A percentile compares a stretch with the other conserved stretches of the same genome.
Conservation (phyloP, 768 basidiomycete genomes). For the Austroboletus festivus region DNA sequence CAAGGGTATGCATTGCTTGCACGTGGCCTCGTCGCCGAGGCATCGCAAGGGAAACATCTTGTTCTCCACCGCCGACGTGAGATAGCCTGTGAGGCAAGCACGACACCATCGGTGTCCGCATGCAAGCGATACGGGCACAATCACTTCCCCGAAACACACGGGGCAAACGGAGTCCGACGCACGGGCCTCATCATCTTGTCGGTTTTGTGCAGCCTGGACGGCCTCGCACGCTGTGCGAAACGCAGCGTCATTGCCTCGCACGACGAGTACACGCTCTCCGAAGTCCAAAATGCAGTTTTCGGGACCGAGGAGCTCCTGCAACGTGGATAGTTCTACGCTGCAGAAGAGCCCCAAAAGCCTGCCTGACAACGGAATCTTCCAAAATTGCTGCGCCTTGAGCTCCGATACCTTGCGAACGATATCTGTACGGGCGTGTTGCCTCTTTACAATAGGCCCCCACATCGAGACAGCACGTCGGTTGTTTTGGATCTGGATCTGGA, state of each 20-base stretch:
- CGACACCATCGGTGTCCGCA: slow-evolving; percentile 74
- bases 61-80: slow-evolving; percentile 54
- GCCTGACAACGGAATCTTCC: slow-evolving; percentile 46
- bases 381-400: slow-evolving; percentile 41
- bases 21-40: slow-evolving; percentile 61
- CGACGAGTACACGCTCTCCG: slow-evolving; percentile 39
- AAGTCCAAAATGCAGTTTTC: slow-evolving; percentile 56
- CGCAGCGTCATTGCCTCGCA: slow-evolving; percentile 52
- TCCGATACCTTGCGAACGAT: slow-evolving; percentile 48
- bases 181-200: slow-evolving; percentile 27
- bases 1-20: slow-evolving; percentile 55
- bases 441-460: slow-evolving; percentile 46
- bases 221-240: slow-evolving; percentile 36
- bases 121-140: slow-evolving; percentile 47
- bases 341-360: slow-evolving; percentile 45
- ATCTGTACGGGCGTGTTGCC: slow-evolving; percentile 38
- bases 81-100: slow-evolving; percentile 56
- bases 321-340: slow-evolving; percentile 40
- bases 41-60: slow-evolving; percentile 70
- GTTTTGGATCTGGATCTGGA: slow-evolving; percentile 44
- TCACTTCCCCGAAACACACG: slow-evolving; percentile 61
- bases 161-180: slow-evolving; percentile 47
- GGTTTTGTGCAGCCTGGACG: slow-evolving; percentile 38
- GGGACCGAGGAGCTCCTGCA: slow-evolving; percentile 50
- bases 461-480: slow-evolving; percentile 47